Percentiles rank a stretch among this genome's conserved stretches.
phyloP scores from a whole-genome alignment of 2,329 filamentous ascomycete genomes.

The Esteya vermicola region DNA sequence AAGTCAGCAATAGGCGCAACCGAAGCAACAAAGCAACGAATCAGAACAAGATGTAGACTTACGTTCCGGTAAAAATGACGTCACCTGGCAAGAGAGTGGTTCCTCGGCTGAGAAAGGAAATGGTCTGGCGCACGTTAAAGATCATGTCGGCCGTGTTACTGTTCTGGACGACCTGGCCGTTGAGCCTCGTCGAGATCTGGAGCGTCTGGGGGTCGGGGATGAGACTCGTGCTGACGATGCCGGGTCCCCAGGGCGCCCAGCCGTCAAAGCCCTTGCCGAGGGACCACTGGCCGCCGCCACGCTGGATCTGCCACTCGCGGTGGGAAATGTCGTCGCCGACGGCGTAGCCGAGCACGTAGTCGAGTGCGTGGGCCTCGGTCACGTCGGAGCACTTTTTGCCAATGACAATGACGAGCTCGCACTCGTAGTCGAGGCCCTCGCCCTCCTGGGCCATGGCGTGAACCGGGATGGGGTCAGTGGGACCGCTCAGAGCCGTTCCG shows the following conservation, averaged over 20 bases:
- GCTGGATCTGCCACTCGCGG: conserved; percentile 60
- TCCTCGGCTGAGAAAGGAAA: conserved; percentile 45
- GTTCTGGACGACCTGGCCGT: conserved; percentile 43
- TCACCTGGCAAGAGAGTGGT: conserved; percentile 50
- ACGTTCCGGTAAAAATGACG: conserved; percentile 53
- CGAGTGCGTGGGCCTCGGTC: conserved; percentile 48
- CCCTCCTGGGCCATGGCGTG: conserved; percentile 49
- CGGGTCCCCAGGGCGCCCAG: conserved; percentile 61
- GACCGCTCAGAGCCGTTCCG: conserved; percentile 48
- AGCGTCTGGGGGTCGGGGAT: conserved; percentile 44
- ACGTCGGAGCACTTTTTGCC: conserved; percentile 54
- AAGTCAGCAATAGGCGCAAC: too few relatives aligned
- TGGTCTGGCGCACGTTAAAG: conserved; percentile 43
- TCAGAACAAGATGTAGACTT: too few relatives aligned
- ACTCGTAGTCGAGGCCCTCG: conserved; percentile 63
- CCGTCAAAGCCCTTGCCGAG: conserved; percentile 63
- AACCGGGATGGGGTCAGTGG: conserved; percentile 52
- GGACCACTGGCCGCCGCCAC: conserved; percentile 55
- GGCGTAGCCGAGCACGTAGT: conserved; percentile 61
- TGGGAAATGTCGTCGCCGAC: conserved; percentile 72
- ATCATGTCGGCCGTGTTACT: conserved; percentile 48
- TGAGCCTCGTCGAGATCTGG: conserved; percentile 42
- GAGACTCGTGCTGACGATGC: conserved; percentile 45
- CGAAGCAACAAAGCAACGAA: too few relatives aligned
- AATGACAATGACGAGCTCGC: conserved; percentile 62